Evolutionary conservation across 345 rosid species (phyloP).

Genomic region (Gossypium sturtianum): DNA sequence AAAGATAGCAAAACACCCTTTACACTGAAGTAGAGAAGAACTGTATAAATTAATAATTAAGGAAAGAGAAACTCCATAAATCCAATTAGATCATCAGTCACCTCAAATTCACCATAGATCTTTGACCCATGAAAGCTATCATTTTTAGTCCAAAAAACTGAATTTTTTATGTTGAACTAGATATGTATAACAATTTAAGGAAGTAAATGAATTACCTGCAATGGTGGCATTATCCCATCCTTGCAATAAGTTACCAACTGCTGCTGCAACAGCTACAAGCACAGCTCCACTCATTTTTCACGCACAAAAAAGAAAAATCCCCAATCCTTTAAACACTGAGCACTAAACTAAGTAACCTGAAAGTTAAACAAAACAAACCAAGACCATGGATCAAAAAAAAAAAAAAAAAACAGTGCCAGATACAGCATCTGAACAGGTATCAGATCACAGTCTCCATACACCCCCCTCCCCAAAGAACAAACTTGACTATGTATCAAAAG

Average conservation of each 20-base stretch:
- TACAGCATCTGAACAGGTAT: not conserved
- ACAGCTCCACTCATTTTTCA: constrained; percentile 73
- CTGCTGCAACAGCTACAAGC: constrained; percentile 85
- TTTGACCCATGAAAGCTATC: constrained; percentile 1
- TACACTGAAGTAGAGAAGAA: not conserved
- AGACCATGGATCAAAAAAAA: constrained; percentile 21
- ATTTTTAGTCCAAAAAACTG: not conserved
- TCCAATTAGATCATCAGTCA: constrained; percentile 2
- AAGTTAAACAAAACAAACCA: constrained; percentile 2
- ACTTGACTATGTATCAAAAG: constrained; percentile 6
- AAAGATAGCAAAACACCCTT: not conserved
- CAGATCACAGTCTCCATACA: constrained; percentile 21
- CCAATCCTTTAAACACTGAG: constrained; percentile 16
- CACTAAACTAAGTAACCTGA: constrained; percentile 26
- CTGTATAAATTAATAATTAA: not conserved
- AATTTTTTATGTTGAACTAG: not conserved
- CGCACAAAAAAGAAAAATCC: constrained; percentile 19
- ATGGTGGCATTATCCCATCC: constrained; percentile 99
- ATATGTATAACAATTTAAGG: not conserved
- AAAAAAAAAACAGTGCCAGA: not conserved
- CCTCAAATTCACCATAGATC: not conserved
- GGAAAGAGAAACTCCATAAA: constrained; percentile 11
- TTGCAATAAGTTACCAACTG: constrained; percentile 90
- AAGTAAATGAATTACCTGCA: constrained; percentile 53
- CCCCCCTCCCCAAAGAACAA: not conserved